These are phyloP conservation scores for Skeletonema potamos DNA, from an alignment of 108 stramenopile genomes.

Conservation along the genomic window DNA sequence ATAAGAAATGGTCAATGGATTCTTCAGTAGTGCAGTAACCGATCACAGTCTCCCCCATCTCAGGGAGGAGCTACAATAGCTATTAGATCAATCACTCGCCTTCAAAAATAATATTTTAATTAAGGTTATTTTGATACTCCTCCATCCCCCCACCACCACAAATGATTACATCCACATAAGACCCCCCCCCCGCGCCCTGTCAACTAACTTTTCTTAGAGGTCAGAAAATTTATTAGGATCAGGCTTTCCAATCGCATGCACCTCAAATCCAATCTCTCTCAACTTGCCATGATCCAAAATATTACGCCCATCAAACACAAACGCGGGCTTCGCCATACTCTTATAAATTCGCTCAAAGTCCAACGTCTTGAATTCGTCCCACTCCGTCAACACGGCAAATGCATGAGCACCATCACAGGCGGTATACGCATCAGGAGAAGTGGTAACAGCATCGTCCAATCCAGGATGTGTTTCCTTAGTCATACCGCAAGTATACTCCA, in stretches of 20 bases:
- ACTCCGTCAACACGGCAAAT: constrained; percentile 96
- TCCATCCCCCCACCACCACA: neutral
- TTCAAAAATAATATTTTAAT: too few species aligned
- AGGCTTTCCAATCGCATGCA: constrained; percentile 94
- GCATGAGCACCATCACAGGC: constrained; percentile 97
- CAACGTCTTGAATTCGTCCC: constrained; percentile 98
- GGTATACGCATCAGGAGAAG: constrained; percentile 82
- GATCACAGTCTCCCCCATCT: neutral
- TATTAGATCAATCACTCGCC: too few species aligned
- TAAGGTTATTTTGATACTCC: too few species aligned
- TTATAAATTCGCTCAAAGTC: constrained; percentile 93
- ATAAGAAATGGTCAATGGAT: constrained; percentile 63
- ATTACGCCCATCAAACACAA: constrained; percentile 98
- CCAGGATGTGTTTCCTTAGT: constrained; percentile 80
- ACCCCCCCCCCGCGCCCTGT: neutral
- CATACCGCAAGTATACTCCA: constrained; percentile 95
- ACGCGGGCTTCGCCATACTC: constrained; percentile 97
- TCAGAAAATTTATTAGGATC: constrained; percentile 82
- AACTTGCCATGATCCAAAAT: constrained; percentile 88
- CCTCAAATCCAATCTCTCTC: constrained; percentile 98
- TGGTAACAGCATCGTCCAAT: constrained; percentile 80
- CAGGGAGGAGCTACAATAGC: too few species aligned
- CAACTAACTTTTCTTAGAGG: constrained; percentile 34
- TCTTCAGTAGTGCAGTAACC: neutral
- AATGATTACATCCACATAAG: neutral